phyloP scores from a whole-genome alignment of 2,329 filamentous ascomycete species.

The Fusarium devonianum region DNA sequence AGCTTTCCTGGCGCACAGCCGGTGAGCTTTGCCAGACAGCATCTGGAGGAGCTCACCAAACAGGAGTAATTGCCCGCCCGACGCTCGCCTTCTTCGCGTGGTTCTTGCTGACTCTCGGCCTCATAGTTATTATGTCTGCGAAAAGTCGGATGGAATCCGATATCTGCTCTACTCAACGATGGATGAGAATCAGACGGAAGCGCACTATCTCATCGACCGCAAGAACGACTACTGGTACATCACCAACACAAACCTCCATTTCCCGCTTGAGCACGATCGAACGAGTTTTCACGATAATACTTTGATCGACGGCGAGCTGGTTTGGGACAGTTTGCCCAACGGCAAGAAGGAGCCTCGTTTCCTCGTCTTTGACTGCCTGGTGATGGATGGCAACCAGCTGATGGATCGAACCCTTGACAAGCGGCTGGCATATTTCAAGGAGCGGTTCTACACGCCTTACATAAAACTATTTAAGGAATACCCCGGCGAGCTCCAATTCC shows the following conservation, averaged over 20 bases:
- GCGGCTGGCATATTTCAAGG: constrained; percentile 84
- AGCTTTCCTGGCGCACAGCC: constrained; percentile 92
- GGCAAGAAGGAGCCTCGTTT: constrained; percentile 78
- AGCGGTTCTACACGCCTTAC: constrained; percentile 77
- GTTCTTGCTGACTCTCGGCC: constrained; percentile 8
- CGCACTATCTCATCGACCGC: constrained; percentile 93
- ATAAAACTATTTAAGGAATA: constrained; percentile 67
- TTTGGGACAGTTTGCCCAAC: constrained; percentile 77
- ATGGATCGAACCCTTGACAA: constrained; percentile 86
- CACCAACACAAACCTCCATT: constrained; percentile 73
- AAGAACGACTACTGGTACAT: constrained; percentile 97
- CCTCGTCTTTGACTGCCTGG: constrained; percentile 91
- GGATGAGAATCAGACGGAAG: constrained; percentile 67
- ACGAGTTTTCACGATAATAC: constrained; percentile 79
- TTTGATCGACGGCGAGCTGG: constrained; percentile 90
- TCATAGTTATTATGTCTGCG: constrained; percentile 88
- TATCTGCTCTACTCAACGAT: constrained; percentile 90
- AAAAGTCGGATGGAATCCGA: constrained; percentile 96
- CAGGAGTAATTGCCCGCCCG: constrained; percentile 66
- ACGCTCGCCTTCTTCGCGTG: not conserved
- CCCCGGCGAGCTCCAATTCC: constrained; percentile 72
- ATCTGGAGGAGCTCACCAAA: constrained; percentile 80
- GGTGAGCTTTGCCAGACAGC: constrained; percentile 84
- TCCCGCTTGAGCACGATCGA: constrained; percentile 74
- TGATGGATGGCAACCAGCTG: constrained; percentile 77